Base-by-base conservation (phyloP, 176 grass and related monocot species). In the Cymbopogon citratus region DNA sequence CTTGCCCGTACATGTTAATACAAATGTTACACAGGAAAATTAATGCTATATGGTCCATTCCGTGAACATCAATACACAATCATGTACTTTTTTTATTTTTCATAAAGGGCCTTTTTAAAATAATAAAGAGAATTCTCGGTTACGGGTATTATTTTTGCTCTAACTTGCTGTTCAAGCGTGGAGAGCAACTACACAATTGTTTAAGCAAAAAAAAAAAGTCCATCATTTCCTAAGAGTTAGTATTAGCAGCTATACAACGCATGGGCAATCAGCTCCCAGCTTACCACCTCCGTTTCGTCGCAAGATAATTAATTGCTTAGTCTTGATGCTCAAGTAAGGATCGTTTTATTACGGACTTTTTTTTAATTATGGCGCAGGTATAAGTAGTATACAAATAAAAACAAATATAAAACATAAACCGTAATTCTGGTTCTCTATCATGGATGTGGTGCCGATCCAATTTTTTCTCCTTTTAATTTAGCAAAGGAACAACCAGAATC, bases 291-390 rank as follows among this genome's bases (percentile, higher is more conserved):
- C 14, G 60, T 85, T 38, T 24, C 56, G 71, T n/a, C 33, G 2
- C 67, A 85, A 41, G 67, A 71, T 49, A 27, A 71, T 63, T 41
- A 64, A 71, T 63, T 41, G 52, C 9, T 60, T 24, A 59, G 11
- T 79, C 56, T 85, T 85, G 28, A 49, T 72, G 6, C 66, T 73
- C 67, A 73, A 80, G 76, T 73, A 79, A 65, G 21, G 11, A 49
- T 9, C 2, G 70, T 13, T 63, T 63, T 63, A 14, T 29, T 38
- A 29, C n/a, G 49, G 46, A n/a, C n/a, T n/a, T n/a, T n/a, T n/a
- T n/a, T n/a, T n/a, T n/a, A n/a, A n/a, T n/a, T n/a, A n/a, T n/a
- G n/a, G n/a, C n/a, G n/a, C n/a, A n/a, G n/a, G n/a, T n/a, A n/a
- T n/a, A n/a, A n/a, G n/a, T n/a, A n/a, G n/a, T n/a, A n/a, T n/a